These are phyloP conservation scores for Penicillium coprophilum DNA, from an alignment of 495 filamentous ascomycete genomes.

Conservation along the genomic window DNA sequence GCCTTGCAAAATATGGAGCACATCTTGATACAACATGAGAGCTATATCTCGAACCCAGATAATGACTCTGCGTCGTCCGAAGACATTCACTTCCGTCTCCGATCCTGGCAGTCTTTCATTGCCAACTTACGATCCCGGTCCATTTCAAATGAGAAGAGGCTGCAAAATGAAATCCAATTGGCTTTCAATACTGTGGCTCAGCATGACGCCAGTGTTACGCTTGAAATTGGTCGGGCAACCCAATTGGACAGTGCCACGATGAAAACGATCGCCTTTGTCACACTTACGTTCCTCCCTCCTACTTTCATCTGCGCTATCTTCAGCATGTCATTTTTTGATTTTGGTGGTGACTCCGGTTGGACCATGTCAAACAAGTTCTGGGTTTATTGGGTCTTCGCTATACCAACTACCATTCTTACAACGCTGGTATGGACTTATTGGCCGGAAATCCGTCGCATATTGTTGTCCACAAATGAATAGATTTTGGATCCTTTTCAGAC, in stretches of 20 bases:
- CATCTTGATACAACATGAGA: conserved; percentile 32
- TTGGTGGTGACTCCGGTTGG: conserved; percentile 18
- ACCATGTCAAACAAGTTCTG: conserved; percentile 30
- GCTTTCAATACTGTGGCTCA: conserved; percentile 35
- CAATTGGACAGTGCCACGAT: conserved; percentile 7
- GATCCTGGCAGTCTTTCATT: conserved; percentile 38
- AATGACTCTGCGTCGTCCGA: background rate
- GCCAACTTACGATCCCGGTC: conserved; percentile 36
- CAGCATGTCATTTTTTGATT: conserved; percentile 33
- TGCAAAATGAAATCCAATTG: conserved; percentile 43
- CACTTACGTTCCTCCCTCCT: conserved; percentile 24
- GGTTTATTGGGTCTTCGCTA: conserved; percentile 32
- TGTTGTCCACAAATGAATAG: background rate
- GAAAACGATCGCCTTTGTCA: conserved; percentile 10
- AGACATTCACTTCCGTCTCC: conserved; percentile 27
- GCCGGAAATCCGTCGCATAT: background rate
- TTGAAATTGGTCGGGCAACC: conserved; percentile 19
- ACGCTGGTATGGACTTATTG: conserved; percentile 9
- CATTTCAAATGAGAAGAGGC: conserved; percentile 33
- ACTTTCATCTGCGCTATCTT: conserved; percentile 38
- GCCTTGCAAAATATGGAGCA: conserved; percentile 29
- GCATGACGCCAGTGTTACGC: conserved; percentile 30
- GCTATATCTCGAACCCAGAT: background rate
- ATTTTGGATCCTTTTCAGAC: background rate
- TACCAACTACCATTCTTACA: conserved; percentile 24